Evolutionary conservation across 1,139 yeast species (phyloP), one percentile per base, ranked within the genome.

Genomic region (Eremothecium coryli): DNA sequence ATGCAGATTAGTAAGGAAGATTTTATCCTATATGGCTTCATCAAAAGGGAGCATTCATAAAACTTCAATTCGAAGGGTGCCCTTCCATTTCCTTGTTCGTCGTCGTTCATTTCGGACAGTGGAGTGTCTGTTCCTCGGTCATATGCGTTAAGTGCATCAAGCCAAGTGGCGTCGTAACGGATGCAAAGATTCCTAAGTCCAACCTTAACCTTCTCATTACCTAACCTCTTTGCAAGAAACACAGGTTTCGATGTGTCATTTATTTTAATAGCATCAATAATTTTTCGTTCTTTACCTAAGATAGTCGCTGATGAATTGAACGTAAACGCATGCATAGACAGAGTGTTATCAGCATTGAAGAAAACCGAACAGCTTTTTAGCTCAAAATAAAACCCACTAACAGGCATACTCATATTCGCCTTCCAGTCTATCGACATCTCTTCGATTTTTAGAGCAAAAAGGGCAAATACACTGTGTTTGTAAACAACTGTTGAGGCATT

Each of bases 11-110:
- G 60, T 11, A 82, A 36, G 11, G 66, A 57, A 0, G 76, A 67
- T 41, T 75, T 75, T 21, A 84, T 52, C 37, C 78, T 61, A 6
- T 72, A 72, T 0, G 93, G 88, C 17, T 63, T 67, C 16, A 80
- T 48, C 0, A 79, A 80, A 24, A 80, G 39, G 1, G 69, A 61
- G 37, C 77, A 70, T 40, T 78, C 78, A 14, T 66, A 48, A 10
- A 78, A 50, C 1, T 64, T 60, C 13, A 76, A 33, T 32, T 75
- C 67, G 5, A 39, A 12, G 2, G 16, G 28, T 6, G n/a, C 17
- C 28, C 10, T n/a, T n/a, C 5, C 5, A 3, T n/a, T n/a, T 11
- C 22, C 22, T 8, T 20, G 7, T 10, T 7, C 7, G 10, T 8
- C 26, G 8, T 23, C 12, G 26, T 8, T 23, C 7, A 8, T 9